Evolutionary conservation across 2,329 filamentous ascomycete genomes (phyloP).

Genomic region (Aureobasidium uvarum): DNA sequence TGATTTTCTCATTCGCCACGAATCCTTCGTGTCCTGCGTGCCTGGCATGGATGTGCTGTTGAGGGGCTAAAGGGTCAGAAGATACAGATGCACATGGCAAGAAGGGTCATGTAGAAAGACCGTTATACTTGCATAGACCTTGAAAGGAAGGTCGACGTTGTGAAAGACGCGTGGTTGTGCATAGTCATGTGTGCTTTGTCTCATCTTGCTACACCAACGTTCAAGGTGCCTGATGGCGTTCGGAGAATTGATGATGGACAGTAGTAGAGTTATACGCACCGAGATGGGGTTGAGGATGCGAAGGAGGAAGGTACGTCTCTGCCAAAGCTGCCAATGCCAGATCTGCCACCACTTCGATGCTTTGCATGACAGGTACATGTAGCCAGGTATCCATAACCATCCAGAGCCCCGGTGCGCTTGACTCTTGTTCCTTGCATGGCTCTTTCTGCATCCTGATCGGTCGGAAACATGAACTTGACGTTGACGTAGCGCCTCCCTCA

Average conservation of each 20-base stretch:
- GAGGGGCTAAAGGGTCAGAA: not conserved
- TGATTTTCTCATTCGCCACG: not conserved
- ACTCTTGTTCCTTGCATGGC: not conserved
- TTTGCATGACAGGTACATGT: not conserved
- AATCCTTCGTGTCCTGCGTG: not conserved
- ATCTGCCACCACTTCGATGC: not conserved
- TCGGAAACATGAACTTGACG: not conserved
- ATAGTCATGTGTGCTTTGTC: not conserved
- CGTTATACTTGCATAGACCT: constrained; percentile 7
- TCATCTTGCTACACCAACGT: not conserved
- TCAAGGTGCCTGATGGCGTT: not conserved
- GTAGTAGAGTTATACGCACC: not conserved
- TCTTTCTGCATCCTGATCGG: not conserved
- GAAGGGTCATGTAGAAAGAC: not conserved
- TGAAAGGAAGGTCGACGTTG: not conserved
- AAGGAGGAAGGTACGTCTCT: no score
- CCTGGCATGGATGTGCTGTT: not conserved
- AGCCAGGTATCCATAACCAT: not conserved
- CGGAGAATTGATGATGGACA: not conserved
- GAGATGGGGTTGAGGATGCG: not conserved
- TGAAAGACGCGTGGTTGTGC: not conserved
- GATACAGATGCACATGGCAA: constrained; percentile 4
- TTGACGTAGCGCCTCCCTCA: not conserved
- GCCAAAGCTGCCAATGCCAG: no score
- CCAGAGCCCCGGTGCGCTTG: not conserved